Conservation (phyloP, 2,329 filamentous ascomycete genomes). For the Davidsoniella eucalypti region DNA sequence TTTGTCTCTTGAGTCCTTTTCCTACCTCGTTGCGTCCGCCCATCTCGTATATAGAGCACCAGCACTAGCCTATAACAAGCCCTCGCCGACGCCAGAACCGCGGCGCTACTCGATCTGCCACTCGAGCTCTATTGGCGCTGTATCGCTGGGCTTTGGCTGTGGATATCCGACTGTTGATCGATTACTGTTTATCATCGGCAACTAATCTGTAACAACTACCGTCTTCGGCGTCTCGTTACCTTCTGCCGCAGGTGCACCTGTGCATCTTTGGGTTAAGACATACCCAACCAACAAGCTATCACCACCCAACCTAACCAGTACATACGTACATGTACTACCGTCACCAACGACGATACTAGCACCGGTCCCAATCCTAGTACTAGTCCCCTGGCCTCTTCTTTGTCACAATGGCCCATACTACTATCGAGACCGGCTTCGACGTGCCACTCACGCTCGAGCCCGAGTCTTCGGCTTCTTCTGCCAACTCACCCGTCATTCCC, state of each 20-base stretch:
- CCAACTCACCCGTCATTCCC: constrained; percentile 56
- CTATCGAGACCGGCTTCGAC: constrained; percentile 1
- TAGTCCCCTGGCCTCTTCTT: background rate
- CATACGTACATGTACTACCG: background rate
- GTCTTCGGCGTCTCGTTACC: background rate
- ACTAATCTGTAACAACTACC: background rate
- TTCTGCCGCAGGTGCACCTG: background rate
- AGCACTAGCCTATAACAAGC: too few relatives aligned
- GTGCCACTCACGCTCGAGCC: constrained; percentile 21
- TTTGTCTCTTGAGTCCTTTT: too few relatives aligned
- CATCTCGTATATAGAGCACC: too few relatives aligned
- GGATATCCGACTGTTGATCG: background rate
- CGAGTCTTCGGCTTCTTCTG: constrained; percentile 43
- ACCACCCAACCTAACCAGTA: background rate
- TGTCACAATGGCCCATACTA: background rate
- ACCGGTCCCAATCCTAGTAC: background rate
- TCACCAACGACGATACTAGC: background rate
- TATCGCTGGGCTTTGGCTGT: background rate
- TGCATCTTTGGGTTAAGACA: too few relatives aligned
- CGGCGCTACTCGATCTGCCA: too few relatives aligned
- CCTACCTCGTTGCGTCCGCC: too few relatives aligned
- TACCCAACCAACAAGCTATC: background rate
- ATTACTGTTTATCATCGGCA: background rate
- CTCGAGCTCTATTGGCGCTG: too few relatives aligned
- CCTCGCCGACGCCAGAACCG: too few relatives aligned